These are phyloP conservation scores for Aristolochia californica DNA, from an alignment of 164 flowering plant genomes.

Conservation along the genomic window DNA sequence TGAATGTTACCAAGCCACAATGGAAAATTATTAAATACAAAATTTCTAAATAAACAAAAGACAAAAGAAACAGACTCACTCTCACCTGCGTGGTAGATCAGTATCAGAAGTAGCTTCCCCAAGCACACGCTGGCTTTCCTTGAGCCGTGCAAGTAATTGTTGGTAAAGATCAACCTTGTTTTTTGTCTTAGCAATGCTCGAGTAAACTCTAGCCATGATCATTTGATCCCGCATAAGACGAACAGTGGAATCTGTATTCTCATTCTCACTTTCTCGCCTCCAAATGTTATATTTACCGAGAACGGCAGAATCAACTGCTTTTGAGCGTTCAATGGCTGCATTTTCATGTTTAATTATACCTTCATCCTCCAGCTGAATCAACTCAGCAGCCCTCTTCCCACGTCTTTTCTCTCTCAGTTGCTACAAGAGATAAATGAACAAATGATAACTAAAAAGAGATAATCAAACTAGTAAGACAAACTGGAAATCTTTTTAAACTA, in stretches of 20 bases:
- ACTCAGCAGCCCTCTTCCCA: slow-evolving; percentile 64
- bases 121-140: slow-evolving; percentile 79
- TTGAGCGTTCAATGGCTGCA: slow-evolving; percentile 92
- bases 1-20: background rate
- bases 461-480: too few species aligned
- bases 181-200: slow-evolving; percentile 73
- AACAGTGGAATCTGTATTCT: slow-evolving; percentile 80
- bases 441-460: background rate
- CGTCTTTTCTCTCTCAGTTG: slow-evolving; percentile 75
- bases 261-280: slow-evolving; percentile 90
- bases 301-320: slow-evolving; percentile 86
- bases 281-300: slow-evolving; percentile 91
- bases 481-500: too few species aligned
- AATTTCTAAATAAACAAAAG: background rate
- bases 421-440: slow-evolving; percentile 22
- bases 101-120: slow-evolving; percentile 82
- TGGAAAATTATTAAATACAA: background rate
- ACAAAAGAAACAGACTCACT: slow-evolving; percentile 21
- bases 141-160: slow-evolving; percentile 56
- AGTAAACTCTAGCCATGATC: slow-evolving; percentile 91
- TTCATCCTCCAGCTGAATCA: slow-evolving; percentile 66
- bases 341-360: slow-evolving; percentile 73
- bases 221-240: slow-evolving; percentile 90
- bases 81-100: slow-evolving; percentile 68
- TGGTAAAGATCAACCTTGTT: slow-evolving; percentile 53